Evolutionary conservation across 2,329 filamentous ascomycete species (phyloP), one percentile per base, ranked within the genome.

Genomic region (Penicillium sp.): DNA sequence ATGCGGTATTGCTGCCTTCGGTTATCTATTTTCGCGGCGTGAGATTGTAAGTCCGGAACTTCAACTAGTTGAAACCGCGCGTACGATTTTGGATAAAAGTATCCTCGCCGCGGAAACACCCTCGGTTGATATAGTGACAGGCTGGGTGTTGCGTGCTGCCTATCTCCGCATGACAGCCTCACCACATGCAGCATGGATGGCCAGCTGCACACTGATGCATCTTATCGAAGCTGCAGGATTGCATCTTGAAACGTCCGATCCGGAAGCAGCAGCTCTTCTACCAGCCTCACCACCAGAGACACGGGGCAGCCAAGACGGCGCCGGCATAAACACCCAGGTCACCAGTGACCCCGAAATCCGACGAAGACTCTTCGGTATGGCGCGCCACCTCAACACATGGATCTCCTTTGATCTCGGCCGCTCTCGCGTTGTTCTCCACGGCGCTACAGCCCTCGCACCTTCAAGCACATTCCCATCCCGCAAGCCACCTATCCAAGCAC

Each of bases 321-420:
- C 11, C 32, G 48, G 32, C 3, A 19, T 47, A 3, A 23, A 9
- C 14, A 26, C 10, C 18, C 47, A 48, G n/a, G 13, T 19, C 13
- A 47, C 55, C 30, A 65, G 55, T 47, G 60, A 67, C 51, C 63
- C 61, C 7, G 78, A 81, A 29, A 67, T 71, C 8, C 71, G 74
- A 10, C 70, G 74, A 11, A 68, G 79, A 1, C 64, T 82, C 3
- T 68, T 81, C 62, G 76, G 79, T 48, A 76, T 84, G 38, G 78
- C 81, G 0, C 79, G 81, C 9, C 81, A 84, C 58, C 74, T 85
- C 7, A 84, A 84, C 59, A 79, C 78, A 11, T 84, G 82, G 81
- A 79, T 80, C 26, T 84, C 81, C 0, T 84, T 83, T 57, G 82
- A 85, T 51, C 77, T 84, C 49, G 82, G 82, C 1, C 76, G 80